phyloP scores from a whole-genome alignment of 2,329 filamentous ascomycete species.

The Claviceps purpurea region DNA sequence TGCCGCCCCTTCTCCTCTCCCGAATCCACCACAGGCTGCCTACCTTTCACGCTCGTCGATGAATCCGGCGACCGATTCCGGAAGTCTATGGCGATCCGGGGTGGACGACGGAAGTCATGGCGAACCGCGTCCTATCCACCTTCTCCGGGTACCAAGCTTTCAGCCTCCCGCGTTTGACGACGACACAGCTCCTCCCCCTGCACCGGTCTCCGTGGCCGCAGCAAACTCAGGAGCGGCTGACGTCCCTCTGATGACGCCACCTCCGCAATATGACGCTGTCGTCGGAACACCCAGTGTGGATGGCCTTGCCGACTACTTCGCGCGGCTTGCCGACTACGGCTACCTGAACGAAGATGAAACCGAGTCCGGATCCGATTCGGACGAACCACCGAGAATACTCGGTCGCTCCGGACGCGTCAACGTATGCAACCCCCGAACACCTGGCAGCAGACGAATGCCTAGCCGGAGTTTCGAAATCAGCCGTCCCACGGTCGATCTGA shows the following conservation, averaged over 20 bases:
- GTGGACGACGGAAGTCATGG: conserved; percentile 5
- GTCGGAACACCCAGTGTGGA: conserved; percentile 56
- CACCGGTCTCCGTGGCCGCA: conserved; percentile 12
- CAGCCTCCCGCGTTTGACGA: conserved; percentile 81
- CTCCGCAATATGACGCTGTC: conserved; percentile 71
- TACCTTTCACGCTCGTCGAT: conserved; percentile 28
- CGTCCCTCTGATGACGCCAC: conserved; percentile 52
- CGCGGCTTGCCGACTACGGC: conserved; percentile 62
- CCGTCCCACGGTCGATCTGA: conserved; percentile 18
- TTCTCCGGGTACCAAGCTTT: conserved; percentile 72
- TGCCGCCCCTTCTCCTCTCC: conserved; percentile 33
- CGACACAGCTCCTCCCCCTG: conserved; percentile 34
- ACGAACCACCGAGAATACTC: conserved; percentile 33
- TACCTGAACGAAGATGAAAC: conserved; percentile 22
- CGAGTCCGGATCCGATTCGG: conserved; percentile 27
- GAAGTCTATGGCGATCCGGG: conserved; percentile 6
- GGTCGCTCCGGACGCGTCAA: conserved; percentile 43
- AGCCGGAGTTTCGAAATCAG: conserved; percentile 44
- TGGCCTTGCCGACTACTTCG: conserved; percentile 75
- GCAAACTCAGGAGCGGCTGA: conserved; percentile 9
- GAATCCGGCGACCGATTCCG: conserved; percentile 16
- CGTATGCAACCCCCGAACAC: conserved; percentile 42
- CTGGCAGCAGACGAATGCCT: conserved; percentile 34
- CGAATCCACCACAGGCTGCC: conserved; percentile 40
- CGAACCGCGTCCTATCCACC: conserved; percentile 62